phyloP scores from a whole-genome alignment of 2,329 filamentous ascomycete genomes.

The Penicillium sp. region DNA sequence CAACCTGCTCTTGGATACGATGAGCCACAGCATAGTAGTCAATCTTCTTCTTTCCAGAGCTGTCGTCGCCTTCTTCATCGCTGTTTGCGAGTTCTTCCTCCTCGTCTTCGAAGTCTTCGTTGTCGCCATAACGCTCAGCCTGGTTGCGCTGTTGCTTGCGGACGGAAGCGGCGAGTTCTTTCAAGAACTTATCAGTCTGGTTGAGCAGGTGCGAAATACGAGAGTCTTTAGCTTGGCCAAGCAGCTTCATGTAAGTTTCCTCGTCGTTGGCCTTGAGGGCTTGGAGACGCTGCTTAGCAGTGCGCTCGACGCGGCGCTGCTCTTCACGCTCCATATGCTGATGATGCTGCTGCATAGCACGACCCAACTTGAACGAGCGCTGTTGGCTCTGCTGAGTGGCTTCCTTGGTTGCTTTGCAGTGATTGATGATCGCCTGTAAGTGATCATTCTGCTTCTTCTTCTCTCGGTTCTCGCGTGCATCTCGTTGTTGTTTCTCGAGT shows the following conservation, averaged over 20 bases:
- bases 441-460: constrained; percentile 97
- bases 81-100: constrained; percentile 63
- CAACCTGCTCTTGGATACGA: constrained; percentile 88
- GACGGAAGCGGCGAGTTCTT: constrained; percentile 89
- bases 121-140: constrained; percentile 69
- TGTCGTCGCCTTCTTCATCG: constrained; percentile 57
- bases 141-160: constrained; percentile 86
- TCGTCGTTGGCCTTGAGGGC: constrained; percentile 98
- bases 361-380: constrained; percentile 79
- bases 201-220: constrained; percentile 96
- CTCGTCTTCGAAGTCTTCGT: constrained; percentile 48
- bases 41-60: constrained; percentile 65
- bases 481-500: constrained; percentile 96
- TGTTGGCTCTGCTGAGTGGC: constrained; percentile 61
- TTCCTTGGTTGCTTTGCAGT: constrained; percentile 70
- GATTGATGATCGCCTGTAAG: constrained; percentile 75
- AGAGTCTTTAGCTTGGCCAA: constrained; percentile 97
- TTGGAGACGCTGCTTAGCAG: constrained; percentile 98
- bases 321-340: constrained; percentile 98
- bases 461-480: constrained; percentile 90
- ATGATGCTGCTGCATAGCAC: constrained; percentile 82
- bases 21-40: constrained; percentile 99
- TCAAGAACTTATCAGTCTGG: constrained; percentile 95
- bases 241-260: constrained; percentile 94
- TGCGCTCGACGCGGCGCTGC: constrained; percentile 95